Percentiles rank a stretch among this genome's conserved stretches.
Conservation (phyloP, 768 basidiomycete genomes). For the Neoboletus brunneissimus region DNA sequence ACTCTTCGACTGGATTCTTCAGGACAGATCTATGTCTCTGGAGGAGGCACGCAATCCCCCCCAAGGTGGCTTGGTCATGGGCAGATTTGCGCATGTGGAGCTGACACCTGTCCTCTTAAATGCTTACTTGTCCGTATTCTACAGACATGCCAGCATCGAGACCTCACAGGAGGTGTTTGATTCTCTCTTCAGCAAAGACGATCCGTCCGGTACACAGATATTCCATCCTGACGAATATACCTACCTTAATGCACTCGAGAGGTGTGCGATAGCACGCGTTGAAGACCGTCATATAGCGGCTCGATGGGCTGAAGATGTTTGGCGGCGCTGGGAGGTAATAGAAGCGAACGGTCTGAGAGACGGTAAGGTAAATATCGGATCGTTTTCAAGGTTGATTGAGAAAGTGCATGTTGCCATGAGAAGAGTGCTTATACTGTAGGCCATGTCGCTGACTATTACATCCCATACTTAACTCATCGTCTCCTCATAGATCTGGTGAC, state of each 20-base stretch:
- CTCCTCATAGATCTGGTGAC: conserved; percentile 42
- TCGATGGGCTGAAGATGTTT: conserved; percentile 58
- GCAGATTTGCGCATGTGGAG: conserved; percentile 55
- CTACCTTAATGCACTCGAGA: conserved; percentile 66
- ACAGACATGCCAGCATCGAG: conserved; percentile 54
- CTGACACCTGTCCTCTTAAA: conserved; percentile 66
- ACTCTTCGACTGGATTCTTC: conserved; percentile 62
- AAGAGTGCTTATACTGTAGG: conserved; percentile 60
- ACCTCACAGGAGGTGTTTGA: conserved; percentile 48
- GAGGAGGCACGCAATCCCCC: not conserved
- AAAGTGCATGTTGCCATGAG: conserved; percentile 68
- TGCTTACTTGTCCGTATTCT: conserved; percentile 78
- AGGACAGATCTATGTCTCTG: conserved; percentile 32
- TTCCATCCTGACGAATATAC: conserved; percentile 50
- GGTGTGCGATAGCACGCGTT: conserved; percentile 45
- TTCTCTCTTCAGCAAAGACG: conserved; percentile 43
- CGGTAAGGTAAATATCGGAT: conserved; percentile 19
- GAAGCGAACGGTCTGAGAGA: conserved; percentile 40
- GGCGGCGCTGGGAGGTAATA: conserved; percentile 57
- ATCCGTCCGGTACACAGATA: conserved; percentile 2
- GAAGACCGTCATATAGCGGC: conserved; percentile 49
- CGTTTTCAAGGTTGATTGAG: conserved; percentile 56
- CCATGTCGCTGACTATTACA: conserved; percentile 4
- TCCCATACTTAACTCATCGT: not conserved
- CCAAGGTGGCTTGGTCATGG: conserved; percentile 12